phyloP scores from a whole-genome alignment of 2,329 filamentous ascomycete genomes.

The Neoscytalidium dimidiatum region DNA sequence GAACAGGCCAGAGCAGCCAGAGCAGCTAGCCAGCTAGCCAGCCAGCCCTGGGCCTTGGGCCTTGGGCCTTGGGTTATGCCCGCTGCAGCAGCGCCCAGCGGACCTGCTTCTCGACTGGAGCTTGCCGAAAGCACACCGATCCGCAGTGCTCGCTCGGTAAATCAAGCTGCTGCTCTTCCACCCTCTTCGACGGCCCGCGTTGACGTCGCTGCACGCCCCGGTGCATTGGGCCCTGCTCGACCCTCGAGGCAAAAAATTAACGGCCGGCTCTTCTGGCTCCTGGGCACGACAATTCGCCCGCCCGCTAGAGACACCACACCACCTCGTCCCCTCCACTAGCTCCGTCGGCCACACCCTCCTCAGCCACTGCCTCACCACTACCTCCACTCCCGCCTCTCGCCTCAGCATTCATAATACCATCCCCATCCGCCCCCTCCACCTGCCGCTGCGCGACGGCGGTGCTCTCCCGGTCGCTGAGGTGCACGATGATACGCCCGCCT shows the following conservation, averaged over 20 bases:
- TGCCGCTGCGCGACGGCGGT: slow-evolving; percentile 19
- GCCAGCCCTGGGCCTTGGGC: no score
- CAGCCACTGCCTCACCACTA: slow-evolving; percentile 11
- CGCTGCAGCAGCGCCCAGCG: background rate
- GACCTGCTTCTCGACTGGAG: slow-evolving; percentile 17
- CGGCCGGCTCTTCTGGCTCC: slow-evolving; percentile 3
- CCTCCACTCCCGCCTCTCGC: background rate
- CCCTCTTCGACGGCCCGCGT: slow-evolving; percentile 15
- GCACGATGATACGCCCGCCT: slow-evolving; percentile 34
- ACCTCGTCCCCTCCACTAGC: slow-evolving; percentile 12
- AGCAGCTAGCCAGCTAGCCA: no score
- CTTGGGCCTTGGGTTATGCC: no score
- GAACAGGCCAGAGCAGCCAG: slow-evolving; percentile 5
- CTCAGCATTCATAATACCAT: slow-evolving; percentile 10
- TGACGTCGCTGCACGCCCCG: slow-evolving; percentile 15
- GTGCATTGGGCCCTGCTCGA: slow-evolving; percentile 17
- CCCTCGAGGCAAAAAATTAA: slow-evolving; percentile 15
- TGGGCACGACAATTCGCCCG: slow-evolving; percentile 5
- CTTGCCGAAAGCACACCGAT: slow-evolving; percentile 19
- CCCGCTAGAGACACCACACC: slow-evolving; percentile 16
- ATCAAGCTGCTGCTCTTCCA: slow-evolving; percentile 14
- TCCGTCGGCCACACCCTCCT: slow-evolving; percentile 3
- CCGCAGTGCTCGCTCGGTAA: slow-evolving; percentile 17
- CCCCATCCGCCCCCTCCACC: background rate
- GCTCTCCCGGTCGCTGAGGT: slow-evolving; percentile 20